Base-by-base conservation (phyloP, 192 early-diverging fungal species). In the Mortierella hygrophila region DNA sequence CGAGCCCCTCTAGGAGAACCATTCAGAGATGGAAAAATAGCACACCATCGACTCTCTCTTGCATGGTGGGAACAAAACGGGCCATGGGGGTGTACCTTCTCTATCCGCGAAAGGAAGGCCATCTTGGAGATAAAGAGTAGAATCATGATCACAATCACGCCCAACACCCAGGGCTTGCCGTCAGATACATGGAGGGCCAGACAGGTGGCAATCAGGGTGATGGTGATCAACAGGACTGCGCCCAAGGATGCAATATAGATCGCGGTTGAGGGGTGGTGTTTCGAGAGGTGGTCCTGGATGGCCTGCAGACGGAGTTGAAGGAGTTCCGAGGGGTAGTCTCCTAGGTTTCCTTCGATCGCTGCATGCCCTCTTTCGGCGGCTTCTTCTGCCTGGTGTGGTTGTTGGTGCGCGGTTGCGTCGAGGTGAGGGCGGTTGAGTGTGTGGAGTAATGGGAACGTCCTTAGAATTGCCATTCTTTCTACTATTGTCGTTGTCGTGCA, bases 111-210 rank as follows among this genome's bases (percentile, higher is more conserved):
- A 38, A 86, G 84, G 29, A 86, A 86, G 4, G 72, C 72, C 84
- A 86, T 86, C 32, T 86, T 86, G 70, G 79, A 70, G 71, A 86
- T 52, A 52, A 86, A 86, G 20, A 74, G 15, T 1, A 81, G 44
- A 37, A 86, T 81, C 57, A 86, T 49, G 71, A 86, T 69, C 0
- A 77, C 71, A 35, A 86, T 86, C 47, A 86, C 72, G 6, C 79
- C 79, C 49, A 86, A 40, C 15, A 86, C 79, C 84, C 84, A 86
- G 4, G 78, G 84, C 26, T 81, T 81, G 63, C 84, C 79, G 52
- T 86, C 79, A 26, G 68, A 68, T 63, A 81, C 84, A 60, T 77
- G 70, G 2, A 80, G 70, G 1, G 75, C 49, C 42, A 86, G 63
- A 1, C 68, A 42, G 8, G 84, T 78, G 16, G 44, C 63, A 8